A percentile compares a stretch with the other conserved stretches of the same genome.
Conservation (phyloP, 352 stramenopile species). For the Phytophthora fragariaefolia region DNA sequence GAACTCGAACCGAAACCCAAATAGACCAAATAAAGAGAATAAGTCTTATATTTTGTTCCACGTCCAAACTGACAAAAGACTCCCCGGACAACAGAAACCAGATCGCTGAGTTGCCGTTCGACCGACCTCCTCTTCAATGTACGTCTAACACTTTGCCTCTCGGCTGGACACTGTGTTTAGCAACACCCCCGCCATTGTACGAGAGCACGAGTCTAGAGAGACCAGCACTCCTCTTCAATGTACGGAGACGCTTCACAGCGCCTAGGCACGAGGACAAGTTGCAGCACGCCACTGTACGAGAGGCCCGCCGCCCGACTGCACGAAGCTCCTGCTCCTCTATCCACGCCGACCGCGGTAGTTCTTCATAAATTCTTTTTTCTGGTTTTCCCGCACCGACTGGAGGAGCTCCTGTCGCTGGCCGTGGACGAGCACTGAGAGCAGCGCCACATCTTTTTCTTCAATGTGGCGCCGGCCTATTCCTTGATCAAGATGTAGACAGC, state of each 20-base stretch:
- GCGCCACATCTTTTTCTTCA: conserved; percentile 34
- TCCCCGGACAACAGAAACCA: conserved; percentile 15
- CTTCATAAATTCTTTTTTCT: conserved; percentile 8
- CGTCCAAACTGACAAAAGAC: conserved; percentile 9
- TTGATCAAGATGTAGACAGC: conserved; percentile 79
- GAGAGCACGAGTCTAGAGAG: conserved; percentile 13
- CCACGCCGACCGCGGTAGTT: conserved; percentile 11
- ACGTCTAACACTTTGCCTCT: conserved; percentile 10
- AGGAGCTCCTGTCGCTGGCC: conserved; percentile 2
- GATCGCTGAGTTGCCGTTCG: background rate
- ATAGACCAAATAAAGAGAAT: conserved; percentile 7
- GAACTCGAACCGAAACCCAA: conserved; percentile 18
- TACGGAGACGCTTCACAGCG: conserved; percentile 5
- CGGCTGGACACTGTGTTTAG: background rate
- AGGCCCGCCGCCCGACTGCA: conserved; percentile 11
- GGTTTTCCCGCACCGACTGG: background rate
- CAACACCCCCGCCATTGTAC: conserved; percentile 29
- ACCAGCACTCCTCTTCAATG: conserved; percentile 42
- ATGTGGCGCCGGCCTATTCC: conserved; percentile 49
- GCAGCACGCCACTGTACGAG: conserved; percentile 29
- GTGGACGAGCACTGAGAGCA: background rate
- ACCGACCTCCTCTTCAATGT: conserved; percentile 43
- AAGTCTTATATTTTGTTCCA: conserved; percentile 29
- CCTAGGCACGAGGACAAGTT: background rate
- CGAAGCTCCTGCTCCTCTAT: conserved; percentile 2